These are phyloP conservation scores for Penicillium waksmanii DNA, from an alignment of 495 filamentous ascomycete species.

Conservation along the genomic window DNA sequence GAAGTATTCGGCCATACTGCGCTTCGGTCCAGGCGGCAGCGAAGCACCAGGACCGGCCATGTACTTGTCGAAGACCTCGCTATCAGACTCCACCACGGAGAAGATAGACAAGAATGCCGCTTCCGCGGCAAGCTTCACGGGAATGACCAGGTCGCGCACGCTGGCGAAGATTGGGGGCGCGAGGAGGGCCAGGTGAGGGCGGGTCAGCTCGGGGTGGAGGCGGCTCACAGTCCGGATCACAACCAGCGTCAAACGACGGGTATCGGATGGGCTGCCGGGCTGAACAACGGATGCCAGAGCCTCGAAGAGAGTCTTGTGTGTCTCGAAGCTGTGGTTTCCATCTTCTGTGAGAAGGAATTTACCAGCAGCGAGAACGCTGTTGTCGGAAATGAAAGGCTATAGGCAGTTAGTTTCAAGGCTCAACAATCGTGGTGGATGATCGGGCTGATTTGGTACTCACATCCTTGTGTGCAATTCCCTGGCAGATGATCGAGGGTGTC, in stretches of 20 bases:
- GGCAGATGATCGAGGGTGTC: slow-evolving; percentile 72
- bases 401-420: slow-evolving; percentile 22
- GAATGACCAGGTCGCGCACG: slow-evolving; percentile 92
- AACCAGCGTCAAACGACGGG: slow-evolving; percentile 85
- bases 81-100: slow-evolving; percentile 82
- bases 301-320: slow-evolving; percentile 77
- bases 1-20: slow-evolving; percentile 97
- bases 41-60: slow-evolving; percentile 64
- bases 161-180: slow-evolving; percentile 84
- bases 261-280: slow-evolving; percentile 77
- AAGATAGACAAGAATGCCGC: slow-evolving; percentile 96
- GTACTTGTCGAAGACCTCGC: slow-evolving; percentile 89
- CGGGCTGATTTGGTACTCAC: slow-evolving; percentile 46
- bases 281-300: slow-evolving; percentile 72
- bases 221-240: slow-evolving; percentile 84
- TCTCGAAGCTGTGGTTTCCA: slow-evolving; percentile 56
- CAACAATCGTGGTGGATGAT: not conserved
- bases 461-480: slow-evolving; percentile 76
- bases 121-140: slow-evolving; percentile 93
- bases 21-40: slow-evolving; percentile 69
- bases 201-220: slow-evolving; percentile 70
- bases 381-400: slow-evolving; percentile 82
- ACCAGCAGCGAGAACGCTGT: slow-evolving; percentile 90
- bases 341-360: slow-evolving; percentile 80
- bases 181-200: slow-evolving; percentile 76